Conservation (phyloP, 768 basidiomycete genomes). For the Kondoa subrosea region DNA sequence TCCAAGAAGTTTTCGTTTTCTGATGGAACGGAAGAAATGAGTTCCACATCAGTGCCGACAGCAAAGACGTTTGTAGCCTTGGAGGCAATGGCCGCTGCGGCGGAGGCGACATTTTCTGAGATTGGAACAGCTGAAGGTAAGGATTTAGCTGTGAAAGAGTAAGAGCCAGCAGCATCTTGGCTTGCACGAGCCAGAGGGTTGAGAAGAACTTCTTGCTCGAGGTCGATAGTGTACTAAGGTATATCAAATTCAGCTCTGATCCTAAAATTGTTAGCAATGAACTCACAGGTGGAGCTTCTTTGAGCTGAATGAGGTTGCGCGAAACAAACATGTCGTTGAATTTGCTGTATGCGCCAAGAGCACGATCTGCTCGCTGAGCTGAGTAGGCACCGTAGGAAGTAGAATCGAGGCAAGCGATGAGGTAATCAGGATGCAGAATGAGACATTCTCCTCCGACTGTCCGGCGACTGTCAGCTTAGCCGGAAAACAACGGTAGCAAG, state of each 20-base stretch:
- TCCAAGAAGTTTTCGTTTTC: conserved; percentile 68
- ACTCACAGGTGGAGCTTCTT: conserved; percentile 7
- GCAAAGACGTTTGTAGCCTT: conserved; percentile 20
- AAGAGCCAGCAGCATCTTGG: conserved; percentile 69
- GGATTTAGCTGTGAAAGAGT: conserved; percentile 50
- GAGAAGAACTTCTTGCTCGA: conserved; percentile 69
- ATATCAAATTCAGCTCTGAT: conserved; percentile 46
- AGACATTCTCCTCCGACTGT: conserved; percentile 61
- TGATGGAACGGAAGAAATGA: conserved; percentile 81
- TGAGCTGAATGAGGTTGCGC: conserved; percentile 12
- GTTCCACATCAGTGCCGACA: conserved; percentile 30
- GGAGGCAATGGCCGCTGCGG: conserved; percentile 11
- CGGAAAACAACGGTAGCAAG: background rate
- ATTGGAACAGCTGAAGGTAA: conserved; percentile 35
- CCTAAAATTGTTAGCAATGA: conserved; percentile 58
- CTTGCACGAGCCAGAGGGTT: conserved; percentile 82
- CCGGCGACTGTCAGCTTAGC: conserved; percentile 7
- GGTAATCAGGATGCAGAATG: conserved; percentile 74
- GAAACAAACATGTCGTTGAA: conserved; percentile 25
- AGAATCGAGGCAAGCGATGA: conserved; percentile 67
- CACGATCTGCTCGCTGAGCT: conserved; percentile 48
- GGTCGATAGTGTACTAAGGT: conserved; percentile 54
- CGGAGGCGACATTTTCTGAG: conserved; percentile 9
- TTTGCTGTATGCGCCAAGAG: conserved; percentile 43
- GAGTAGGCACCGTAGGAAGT: conserved; percentile 63